Evolutionary conservation across 441 rosid genomes (phyloP).

Genomic region (Mallotus japonicus): DNA sequence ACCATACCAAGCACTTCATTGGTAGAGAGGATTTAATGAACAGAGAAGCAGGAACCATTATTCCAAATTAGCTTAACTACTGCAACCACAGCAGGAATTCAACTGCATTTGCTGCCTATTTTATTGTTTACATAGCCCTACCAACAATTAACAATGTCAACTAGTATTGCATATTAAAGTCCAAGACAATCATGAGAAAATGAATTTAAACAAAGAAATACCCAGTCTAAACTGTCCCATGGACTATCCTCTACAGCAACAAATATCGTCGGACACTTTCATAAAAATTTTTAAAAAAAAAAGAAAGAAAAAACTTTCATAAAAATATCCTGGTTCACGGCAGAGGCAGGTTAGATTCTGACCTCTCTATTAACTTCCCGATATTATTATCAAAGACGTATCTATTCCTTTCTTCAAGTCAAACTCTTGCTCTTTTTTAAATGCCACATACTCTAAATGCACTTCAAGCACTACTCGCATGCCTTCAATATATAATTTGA

Average conservation of each 20-base stretch:
- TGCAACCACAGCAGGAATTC: neutral
- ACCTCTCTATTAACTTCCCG: neutral
- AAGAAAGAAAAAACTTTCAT: no score
- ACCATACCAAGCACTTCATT: neutral
- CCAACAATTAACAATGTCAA: neutral
- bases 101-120: neutral
- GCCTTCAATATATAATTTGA: neutral
- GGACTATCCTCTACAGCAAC: no score
- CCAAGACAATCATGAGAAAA: neutral
- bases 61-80: neutral
- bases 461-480: neutral
- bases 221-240: no score
- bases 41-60: constrained; percentile 4
- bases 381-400: neutral
- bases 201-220: neutral
- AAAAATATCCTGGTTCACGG: no score
- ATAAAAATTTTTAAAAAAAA: no score
- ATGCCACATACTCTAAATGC: neutral
- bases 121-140: neutral
- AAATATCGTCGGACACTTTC: no score
- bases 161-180: neutral
- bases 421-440: neutral
- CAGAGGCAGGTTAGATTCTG: neutral
- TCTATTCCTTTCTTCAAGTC: neutral
- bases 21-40: neutral